Conservation (phyloP, 805 yeast genomes). For the Candida bentonensis region DNA sequence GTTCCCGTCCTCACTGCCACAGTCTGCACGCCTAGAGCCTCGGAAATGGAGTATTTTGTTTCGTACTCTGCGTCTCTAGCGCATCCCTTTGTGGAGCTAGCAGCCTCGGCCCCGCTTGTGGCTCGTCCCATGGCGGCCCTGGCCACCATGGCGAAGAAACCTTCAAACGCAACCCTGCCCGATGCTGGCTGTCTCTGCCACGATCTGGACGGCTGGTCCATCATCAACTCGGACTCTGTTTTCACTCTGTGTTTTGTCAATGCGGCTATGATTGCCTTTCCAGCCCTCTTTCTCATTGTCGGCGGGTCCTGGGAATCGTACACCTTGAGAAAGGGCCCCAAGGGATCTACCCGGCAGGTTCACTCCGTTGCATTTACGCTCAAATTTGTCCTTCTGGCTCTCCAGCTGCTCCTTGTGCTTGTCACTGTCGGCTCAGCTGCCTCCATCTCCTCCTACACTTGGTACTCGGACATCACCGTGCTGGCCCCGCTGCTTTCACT, state of each 20-base stretch:
- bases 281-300: slow-evolving; percentile 17
- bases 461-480: slow-evolving; percentile 19
- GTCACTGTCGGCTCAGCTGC: slow-evolving; percentile 6
- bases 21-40: too few species aligned
- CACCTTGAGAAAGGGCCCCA: slow-evolving; percentile 11
- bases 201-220: not conserved
- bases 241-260: slow-evolving; percentile 27
- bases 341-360: slow-evolving; percentile 11
- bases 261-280: slow-evolving; percentile 20
- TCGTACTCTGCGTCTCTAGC: not conserved
- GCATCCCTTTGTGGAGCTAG: not conserved
- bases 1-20: too few species aligned
- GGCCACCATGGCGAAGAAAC: too few species aligned
- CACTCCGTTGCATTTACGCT: slow-evolving; percentile 13
- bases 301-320: slow-evolving; percentile 18
- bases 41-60: not conserved
- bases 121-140: too few species aligned
- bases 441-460: slow-evolving; percentile 10
- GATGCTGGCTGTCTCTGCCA: slow-evolving; percentile 7
- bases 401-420: slow-evolving; percentile 10
- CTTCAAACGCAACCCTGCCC: slow-evolving; percentile 3
- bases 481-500: slow-evolving; percentile 27
- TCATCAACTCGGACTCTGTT: slow-evolving; percentile 9
- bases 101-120: not conserved
- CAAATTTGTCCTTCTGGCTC: slow-evolving; percentile 10